phyloP scores from a whole-genome alignment of 495 filamentous ascomycete genomes.

The Lasiosphaeris hirsuta region DNA sequence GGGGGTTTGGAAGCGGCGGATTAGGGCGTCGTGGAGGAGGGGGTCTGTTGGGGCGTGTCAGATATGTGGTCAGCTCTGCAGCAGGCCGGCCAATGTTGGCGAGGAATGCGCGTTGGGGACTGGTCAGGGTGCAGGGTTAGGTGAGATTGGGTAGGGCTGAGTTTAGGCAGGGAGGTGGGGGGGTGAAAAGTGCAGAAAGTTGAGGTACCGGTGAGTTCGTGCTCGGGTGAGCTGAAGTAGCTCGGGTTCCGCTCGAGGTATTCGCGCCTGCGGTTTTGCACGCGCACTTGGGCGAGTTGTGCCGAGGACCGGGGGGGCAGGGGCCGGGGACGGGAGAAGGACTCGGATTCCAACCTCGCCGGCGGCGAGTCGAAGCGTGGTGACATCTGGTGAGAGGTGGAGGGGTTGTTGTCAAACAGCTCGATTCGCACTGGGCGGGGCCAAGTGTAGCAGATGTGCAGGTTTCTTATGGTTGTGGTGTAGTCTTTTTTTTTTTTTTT shows the following conservation, averaged over 20 bases:
- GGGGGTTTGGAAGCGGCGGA: conserved; percentile 72
- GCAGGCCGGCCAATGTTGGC: too few relatives aligned
- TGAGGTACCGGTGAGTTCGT: conserved; percentile 41
- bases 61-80: too few relatives aligned
- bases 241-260: conserved; percentile 38
- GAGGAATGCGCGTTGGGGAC: too few relatives aligned
- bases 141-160: not conserved
- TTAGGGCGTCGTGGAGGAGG: conserved; percentile 72
- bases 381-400: conserved; percentile 14
- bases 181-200: not conserved
- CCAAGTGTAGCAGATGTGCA: too few relatives aligned
- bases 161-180: not conserved
- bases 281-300: conserved; percentile 31
- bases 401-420: too few relatives aligned
- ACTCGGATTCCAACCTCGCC: conserved; percentile 10
- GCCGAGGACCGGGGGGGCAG: conserved; percentile 35
- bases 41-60: conserved; percentile 51
- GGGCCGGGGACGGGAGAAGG: conserved; percentile 33
- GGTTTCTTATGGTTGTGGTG: too few relatives aligned
- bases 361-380: conserved; percentile 22
- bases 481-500: too few relatives aligned
- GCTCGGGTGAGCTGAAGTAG: conserved; percentile 40
- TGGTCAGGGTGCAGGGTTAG: too few relatives aligned
- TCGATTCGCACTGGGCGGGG: too few relatives aligned
- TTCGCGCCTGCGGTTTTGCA: conserved; percentile 43